Conservation (phyloP, 148 eudicot genomes). For the Agrostemma githago region DNA sequence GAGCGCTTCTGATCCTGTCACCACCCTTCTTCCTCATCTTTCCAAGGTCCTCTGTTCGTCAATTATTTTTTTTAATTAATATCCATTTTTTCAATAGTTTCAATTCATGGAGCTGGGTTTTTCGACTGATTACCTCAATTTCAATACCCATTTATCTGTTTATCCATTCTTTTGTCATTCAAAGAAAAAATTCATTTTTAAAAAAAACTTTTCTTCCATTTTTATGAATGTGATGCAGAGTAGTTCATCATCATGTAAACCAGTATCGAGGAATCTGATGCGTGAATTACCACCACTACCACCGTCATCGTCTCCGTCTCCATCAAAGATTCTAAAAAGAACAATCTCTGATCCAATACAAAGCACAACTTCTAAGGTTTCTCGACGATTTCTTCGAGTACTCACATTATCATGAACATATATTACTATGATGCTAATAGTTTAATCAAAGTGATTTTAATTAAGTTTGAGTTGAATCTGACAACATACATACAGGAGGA, state of each 20-base stretch:
- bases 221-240: not conserved
- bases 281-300: conserved; percentile 12
- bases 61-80: not conserved
- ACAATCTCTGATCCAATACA: conserved; percentile 7
- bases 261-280: conserved; percentile 1
- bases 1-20: conserved; percentile 1
- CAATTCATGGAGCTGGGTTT: no score
- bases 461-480: not conserved
- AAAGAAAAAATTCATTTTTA: no score
- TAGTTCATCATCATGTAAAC: not conserved
- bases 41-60: not conserved
- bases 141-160: no score
- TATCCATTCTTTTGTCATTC: not conserved
- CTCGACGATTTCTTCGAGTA: not conserved
- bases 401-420: no score
- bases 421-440: no score
- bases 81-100: not conserved
- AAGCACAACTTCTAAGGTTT: conserved; percentile 1
- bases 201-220: no score
- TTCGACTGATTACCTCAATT: no score
- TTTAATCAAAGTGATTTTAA: not conserved
- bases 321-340: conserved; percentile 1
- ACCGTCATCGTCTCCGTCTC: not conserved
- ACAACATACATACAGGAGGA: not conserved
- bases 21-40: not conserved